Evolutionary conservation across 202 grass and related monocot genomes (phyloP).

Genomic region (Hordeum pubiflorum): DNA sequence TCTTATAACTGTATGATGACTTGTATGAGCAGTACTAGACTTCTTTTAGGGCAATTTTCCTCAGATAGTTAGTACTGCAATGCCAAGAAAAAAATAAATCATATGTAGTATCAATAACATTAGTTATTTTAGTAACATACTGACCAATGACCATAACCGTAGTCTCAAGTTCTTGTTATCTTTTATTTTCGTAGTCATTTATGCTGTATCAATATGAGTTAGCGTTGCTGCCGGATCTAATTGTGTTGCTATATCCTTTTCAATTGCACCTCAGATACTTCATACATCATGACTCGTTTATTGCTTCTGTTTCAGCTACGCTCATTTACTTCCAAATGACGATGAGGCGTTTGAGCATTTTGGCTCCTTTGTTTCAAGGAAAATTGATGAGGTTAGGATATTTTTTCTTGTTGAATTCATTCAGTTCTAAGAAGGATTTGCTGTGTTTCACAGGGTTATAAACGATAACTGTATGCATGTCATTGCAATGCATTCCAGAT

Average conservation of each 20-base stretch:
- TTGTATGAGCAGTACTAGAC: background rate
- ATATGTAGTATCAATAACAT: background rate
- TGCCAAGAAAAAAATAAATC: background rate
- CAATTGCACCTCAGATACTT: background rate
- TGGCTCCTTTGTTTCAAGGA: constrained; percentile 65
- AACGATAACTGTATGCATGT: background rate
- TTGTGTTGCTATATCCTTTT: background rate
- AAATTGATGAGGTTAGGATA: constrained; percentile 73
- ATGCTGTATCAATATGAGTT: background rate
- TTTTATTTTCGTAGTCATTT: background rate
- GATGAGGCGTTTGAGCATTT: constrained; percentile 91
- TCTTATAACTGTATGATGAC: background rate
- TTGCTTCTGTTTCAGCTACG: constrained; percentile 53
- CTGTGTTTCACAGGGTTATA: background rate
- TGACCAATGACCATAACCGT: background rate
- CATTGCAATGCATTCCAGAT: background rate
- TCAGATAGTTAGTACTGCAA: background rate
- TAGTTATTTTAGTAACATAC: background rate
- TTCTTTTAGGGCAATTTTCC: background rate
- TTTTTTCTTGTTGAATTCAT: background rate
- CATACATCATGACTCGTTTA: constrained; percentile 2
- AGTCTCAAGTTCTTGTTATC: background rate
- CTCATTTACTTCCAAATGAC: constrained; percentile 90
- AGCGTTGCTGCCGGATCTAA: constrained; percentile 5
- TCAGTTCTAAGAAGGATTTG: background rate